Evolutionary conservation across 805 yeast species (phyloP), one percentile per base, ranked within the genome.

Genomic region (Yamadazyma philogaea): DNA sequence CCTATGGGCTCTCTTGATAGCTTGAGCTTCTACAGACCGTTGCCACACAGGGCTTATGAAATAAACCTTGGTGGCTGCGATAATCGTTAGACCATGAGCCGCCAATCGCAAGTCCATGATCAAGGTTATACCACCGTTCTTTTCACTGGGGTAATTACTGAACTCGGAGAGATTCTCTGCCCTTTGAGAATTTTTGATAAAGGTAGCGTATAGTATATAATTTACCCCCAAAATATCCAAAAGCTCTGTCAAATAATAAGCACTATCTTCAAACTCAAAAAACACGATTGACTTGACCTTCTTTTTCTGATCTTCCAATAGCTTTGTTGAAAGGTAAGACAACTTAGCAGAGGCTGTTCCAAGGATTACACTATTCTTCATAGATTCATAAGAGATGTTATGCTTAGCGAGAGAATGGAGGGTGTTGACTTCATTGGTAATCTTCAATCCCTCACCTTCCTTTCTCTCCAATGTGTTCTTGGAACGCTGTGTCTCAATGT

Each of bases 11-110:
- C 90, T 74, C 49, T 84, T 82, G 37, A 83, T 81, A 0, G 88
- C 88, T 52, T 83, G 89, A 0, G 88, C 88, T 55, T 83, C 89
- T 15, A 78, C 66, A 0, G 84, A 74, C 43, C 79, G 69, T 48
- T 73, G 77, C 89, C 88, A 83, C 1, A 83, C 82, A 1, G 88
- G 88, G 49, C 75, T 81, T n/a, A 82, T 66, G 55, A 83, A 82
- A 53, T 80, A 83, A 1, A 83, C 85, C 40, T 79, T 67, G 0
- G 87, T 80, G 3, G 89, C 89, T 0, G 81, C 70, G 15, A 79
- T 75, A 6, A 83, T 80, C 0, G 85, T 82, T 33, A 83, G 57
- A 0, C 89, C 89, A 61, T 81, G 87, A 0, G 89, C 69, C 0
- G 89, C 85, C 39, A 83, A 55, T 48, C 75, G 73, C 38, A 83